A percentile compares a stretch with the other conserved stretches of the same genome.
These are phyloP conservation scores for Salix exigua DNA, from an alignment of 345 rosid genomes.

Conservation along the genomic window DNA sequence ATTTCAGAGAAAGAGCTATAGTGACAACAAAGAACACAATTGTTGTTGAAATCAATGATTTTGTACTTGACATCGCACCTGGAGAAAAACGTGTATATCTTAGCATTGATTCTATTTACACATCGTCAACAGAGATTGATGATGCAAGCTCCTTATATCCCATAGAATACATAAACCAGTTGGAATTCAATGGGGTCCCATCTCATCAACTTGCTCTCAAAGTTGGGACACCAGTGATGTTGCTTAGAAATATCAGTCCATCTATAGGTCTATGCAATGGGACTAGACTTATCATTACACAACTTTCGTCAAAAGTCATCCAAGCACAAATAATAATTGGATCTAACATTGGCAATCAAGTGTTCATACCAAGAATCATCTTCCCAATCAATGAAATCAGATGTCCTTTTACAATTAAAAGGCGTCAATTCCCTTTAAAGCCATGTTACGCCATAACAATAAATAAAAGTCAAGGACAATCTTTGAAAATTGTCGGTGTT, in stretches of 20 bases:
- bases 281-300: neutral
- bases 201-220: no score
- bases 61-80: neutral
- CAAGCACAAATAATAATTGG: neutral
- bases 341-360: neutral
- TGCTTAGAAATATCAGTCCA: neutral
- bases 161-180: no score
- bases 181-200: no score
- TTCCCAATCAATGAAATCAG: neutral
- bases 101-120: no score
- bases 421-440: neutral
- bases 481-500: neutral
- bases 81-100: no score
- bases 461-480: conserved; percentile 10
- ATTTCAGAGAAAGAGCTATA: neutral
- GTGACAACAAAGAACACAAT: neutral
- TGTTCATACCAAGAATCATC: neutral
- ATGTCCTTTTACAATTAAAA: neutral
- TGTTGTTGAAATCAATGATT: neutral
- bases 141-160: no score
- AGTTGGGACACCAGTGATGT: no score
- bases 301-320: neutral
- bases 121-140: no score
- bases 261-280: neutral
- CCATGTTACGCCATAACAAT: conserved; percentile 7